Conservation (phyloP, 1,139 yeast genomes). For the Debaryomyces subglobosus region DNA sequence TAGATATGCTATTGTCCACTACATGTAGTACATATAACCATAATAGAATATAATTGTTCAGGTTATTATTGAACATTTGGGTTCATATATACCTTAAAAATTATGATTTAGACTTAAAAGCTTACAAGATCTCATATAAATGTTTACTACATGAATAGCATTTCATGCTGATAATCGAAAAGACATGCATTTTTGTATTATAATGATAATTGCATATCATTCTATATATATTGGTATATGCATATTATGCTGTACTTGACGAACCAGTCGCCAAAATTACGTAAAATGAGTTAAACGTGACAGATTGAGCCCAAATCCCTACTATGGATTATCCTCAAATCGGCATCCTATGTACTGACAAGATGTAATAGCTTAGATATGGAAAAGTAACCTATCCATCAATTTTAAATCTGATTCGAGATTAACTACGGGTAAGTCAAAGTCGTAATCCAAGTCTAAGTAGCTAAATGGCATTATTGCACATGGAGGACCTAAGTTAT, state of each 20-base stretch:
- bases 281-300: not conserved
- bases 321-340: not conserved
- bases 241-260: not conserved
- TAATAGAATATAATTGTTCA: not conserved
- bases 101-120: too few relatives aligned
- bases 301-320: not conserved
- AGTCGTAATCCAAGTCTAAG: slow-evolving; percentile 11
- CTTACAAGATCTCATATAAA: not conserved
- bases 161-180: not conserved
- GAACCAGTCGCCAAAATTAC: not conserved
- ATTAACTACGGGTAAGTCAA: slow-evolving; percentile 9
- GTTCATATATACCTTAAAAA: too few relatives aligned
- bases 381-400: slow-evolving; percentile 9
- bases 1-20: not conserved
- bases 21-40: not conserved
- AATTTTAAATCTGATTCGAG: slow-evolving; percentile 12
- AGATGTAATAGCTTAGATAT: not conserved
- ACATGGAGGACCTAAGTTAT: not conserved
- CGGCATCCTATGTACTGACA: not conserved
- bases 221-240: not conserved
- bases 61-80: too few relatives aligned
- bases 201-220: not conserved
- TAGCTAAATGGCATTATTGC: not conserved
- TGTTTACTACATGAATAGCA: not conserved
- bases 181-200: not conserved